A percentile compares a stretch with the other conserved stretches of the same genome.
Conservation (phyloP, 2,329 filamentous ascomycete genomes). For the Penicillium psychrosexuale region DNA sequence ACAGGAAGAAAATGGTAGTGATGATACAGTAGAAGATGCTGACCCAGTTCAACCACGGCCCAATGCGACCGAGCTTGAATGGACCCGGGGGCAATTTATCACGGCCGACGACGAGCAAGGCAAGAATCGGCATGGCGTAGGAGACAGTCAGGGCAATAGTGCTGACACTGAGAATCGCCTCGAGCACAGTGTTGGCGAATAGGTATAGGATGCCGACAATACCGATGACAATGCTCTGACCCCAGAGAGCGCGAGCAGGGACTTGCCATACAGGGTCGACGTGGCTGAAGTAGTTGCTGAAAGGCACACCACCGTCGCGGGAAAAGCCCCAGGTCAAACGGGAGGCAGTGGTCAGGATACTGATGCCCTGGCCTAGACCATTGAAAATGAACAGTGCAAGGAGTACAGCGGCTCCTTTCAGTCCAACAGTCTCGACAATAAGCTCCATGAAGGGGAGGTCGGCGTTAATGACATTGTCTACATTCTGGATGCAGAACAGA, state of each 20-base stretch:
- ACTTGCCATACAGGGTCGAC: slow-evolving; percentile 52
- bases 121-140: slow-evolving; percentile 51
- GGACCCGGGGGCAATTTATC: slow-evolving; percentile 49
- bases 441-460: slow-evolving; percentile 53
- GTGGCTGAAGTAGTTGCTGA: slow-evolving; percentile 45
- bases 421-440: slow-evolving; percentile 40
- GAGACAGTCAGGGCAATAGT: slow-evolving; percentile 57
- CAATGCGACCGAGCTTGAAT: slow-evolving; percentile 49
- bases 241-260: slow-evolving; percentile 53
- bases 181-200: slow-evolving; percentile 53
- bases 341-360: slow-evolving; percentile 52
- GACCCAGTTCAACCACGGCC: slow-evolving; percentile 47
- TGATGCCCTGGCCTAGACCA: slow-evolving; percentile 53
- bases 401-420: slow-evolving; percentile 49
- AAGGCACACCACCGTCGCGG: slow-evolving; percentile 51
- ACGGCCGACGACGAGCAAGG: slow-evolving; percentile 51
- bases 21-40: slow-evolving; percentile 52
- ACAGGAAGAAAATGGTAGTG: slow-evolving; percentile 57
- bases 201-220: slow-evolving; percentile 56
- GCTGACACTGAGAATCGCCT: slow-evolving; percentile 55
- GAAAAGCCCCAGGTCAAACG: slow-evolving; percentile 56
- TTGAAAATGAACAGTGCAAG: slow-evolving; percentile 56
- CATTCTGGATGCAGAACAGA: slow-evolving; percentile 50
- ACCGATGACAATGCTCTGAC: slow-evolving; percentile 48
- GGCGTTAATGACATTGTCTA: slow-evolving; percentile 42